A percentile compares a stretch with the other conserved stretches of the same genome.
These are phyloP conservation scores for Pholiota adiposa DNA, from an alignment of 1,284 basidiomycete genomes.

Conservation along the genomic window DNA sequence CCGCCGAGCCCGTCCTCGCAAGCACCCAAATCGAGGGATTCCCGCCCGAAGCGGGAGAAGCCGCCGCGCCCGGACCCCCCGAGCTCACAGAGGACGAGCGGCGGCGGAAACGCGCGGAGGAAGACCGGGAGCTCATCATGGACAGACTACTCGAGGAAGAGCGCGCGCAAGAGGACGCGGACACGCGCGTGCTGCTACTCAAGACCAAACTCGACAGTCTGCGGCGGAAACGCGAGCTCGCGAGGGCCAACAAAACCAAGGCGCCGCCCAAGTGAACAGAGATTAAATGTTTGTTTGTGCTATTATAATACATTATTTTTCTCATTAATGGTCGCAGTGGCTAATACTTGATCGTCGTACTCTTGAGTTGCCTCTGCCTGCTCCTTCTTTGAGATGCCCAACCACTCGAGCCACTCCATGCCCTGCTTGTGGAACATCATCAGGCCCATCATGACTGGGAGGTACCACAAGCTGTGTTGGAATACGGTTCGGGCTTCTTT, in stretches of 20 bases:
- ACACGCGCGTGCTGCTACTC: conserved; percentile 68
- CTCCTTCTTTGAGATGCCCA: conserved; percentile 37
- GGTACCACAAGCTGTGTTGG: conserved; percentile 88
- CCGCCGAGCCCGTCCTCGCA: conserved; percentile 67
- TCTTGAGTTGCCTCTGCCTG: conserved; percentile 20
- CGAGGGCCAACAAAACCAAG: conserved; percentile 28
- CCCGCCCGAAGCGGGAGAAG: conserved; percentile 38
- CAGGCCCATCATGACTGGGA: conserved; percentile 88
- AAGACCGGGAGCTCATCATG: conserved; percentile 82
- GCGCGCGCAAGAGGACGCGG: conserved; percentile 81
- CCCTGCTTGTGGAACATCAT: conserved; percentile 96
- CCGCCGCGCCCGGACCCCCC: conserved; percentile 26
- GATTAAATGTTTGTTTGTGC: conserved; percentile 7
- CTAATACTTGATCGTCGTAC: conserved; percentile 3
- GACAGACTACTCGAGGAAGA: conserved; percentile 81
- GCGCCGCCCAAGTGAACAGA: neutral
- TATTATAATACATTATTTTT: conserved; percentile 15
- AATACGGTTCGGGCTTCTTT: conserved; percentile 82
- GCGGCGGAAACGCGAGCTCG: conserved; percentile 56
- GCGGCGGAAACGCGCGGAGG: conserved; percentile 57
- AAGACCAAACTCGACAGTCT: conserved; percentile 68
- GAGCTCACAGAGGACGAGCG: conserved; percentile 50
- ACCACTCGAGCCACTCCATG: conserved; percentile 71
- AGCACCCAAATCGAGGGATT: conserved; percentile 55
- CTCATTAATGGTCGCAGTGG: neutral